Evolutionary conservation across 2,329 filamentous ascomycete genomes (phyloP), one percentile per base, ranked within the genome.

Genomic region (Cercospora nicotianae): DNA sequence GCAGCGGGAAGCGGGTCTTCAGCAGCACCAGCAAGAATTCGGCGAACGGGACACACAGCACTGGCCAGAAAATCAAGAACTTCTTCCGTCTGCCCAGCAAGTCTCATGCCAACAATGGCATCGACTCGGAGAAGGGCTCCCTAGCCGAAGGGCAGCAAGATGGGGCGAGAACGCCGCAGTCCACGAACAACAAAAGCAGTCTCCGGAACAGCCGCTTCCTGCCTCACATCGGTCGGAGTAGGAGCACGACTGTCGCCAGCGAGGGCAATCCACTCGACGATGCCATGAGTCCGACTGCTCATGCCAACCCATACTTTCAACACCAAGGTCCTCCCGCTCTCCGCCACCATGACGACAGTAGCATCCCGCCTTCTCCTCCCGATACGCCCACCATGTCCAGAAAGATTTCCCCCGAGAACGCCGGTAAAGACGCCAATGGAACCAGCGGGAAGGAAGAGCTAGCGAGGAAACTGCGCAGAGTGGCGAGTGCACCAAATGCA

Each of bases 301-400:
- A 94, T 77, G 94, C 93, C 72, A 99, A 99, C 79, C 95, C 95
- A 18, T 99, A 99, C 82, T 99, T 98, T 80, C 91, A 90, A 73
- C 95, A 98, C 79, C 95, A 99, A 81, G 95, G 95, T 66, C 93
- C 93, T 75, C 95, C 95, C 3, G 92, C 92, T 72, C 84, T 98
- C 75, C 90, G 94, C 77, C 95, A 99, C 82, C 93, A 96, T 83
- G 96, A 98, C 80, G 93, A 95, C 74, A 92, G 90, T 76, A 97
- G 93, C 72, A 91, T 96, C 39, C 94, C 95, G 13, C 93, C 93
- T 12, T 96, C 94, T 69, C 94, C 95, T 31, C 93, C 94, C 55
- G 93, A 97, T 79, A 96, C 93, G 1, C 94, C 94, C 20, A 88
- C 88, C 69, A 84, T 94, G 72, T 76, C 79, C 31, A 75, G 91